A percentile compares a stretch with the other conserved stretches of the same genome.
These are phyloP conservation scores for Komagataella pseudopastoris DNA, from an alignment of 805 yeast genomes.

Conservation along the genomic window DNA sequence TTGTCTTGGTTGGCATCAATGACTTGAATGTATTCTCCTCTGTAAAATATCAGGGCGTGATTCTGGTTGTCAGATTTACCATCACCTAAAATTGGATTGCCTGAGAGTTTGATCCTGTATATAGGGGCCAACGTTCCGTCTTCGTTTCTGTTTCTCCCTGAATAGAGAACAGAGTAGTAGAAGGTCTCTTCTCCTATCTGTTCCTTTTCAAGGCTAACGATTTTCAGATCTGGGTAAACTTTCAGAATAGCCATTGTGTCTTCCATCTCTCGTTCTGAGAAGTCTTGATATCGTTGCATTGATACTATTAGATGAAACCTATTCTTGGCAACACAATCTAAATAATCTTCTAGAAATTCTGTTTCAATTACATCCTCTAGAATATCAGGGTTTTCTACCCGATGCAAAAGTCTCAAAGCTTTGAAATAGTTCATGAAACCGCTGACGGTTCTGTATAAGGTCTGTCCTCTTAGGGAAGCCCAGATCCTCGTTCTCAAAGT, in stretches of 20 bases:
- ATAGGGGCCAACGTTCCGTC: slow-evolving; percentile 33
- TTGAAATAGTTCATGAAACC: slow-evolving; percentile 72
- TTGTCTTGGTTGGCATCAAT: slow-evolving; percentile 96
- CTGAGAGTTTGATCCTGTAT: slow-evolving; percentile 63
- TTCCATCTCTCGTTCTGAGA: slow-evolving; percentile 49
- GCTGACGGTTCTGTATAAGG: slow-evolving; percentile 68
- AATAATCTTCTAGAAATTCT: slow-evolving; percentile 47
- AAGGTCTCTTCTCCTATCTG: slow-evolving; percentile 21
- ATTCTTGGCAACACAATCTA: slow-evolving; percentile 61
- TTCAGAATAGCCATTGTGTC: slow-evolving; percentile 56
- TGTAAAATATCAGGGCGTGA: slow-evolving; percentile 68
- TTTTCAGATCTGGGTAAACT: slow-evolving; percentile 55
- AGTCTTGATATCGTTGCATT: slow-evolving; percentile 72
- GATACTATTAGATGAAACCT: slow-evolving; percentile 75
- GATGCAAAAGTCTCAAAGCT: slow-evolving; percentile 57
- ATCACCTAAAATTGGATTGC: slow-evolving; percentile 92
- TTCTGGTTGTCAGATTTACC: slow-evolving; percentile 96
- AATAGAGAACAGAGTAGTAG: slow-evolving; percentile 54
- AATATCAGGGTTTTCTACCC: slow-evolving; percentile 50
- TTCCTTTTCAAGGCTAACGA: slow-evolving; percentile 42
- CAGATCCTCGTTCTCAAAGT: slow-evolving; percentile 68
- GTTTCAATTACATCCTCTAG: slow-evolving; percentile 21
- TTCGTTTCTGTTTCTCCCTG: slow-evolving; percentile 40
- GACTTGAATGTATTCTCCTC: slow-evolving; percentile 92
- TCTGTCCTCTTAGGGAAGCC: slow-evolving; percentile 79